Percentiles rank a stretch among this genome's conserved stretches.
Conservation (phyloP, 352 stramenopile species). For the Globisporangium ultimum region DNA sequence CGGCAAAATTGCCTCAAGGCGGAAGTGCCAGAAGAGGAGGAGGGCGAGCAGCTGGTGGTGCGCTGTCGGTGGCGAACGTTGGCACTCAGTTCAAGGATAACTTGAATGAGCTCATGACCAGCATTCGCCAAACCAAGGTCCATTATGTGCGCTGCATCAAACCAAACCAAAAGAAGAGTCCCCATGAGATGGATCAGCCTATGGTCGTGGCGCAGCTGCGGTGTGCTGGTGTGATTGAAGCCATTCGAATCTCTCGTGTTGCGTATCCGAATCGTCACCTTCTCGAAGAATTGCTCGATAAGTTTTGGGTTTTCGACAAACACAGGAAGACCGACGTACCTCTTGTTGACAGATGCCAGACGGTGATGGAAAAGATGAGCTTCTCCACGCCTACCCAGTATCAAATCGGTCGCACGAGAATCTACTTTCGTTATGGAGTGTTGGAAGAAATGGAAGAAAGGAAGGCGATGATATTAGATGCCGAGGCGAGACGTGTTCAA, state of each 20-base stretch:
- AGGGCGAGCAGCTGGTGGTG: conserved; percentile 37
- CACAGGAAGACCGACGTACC: conserved; percentile 36
- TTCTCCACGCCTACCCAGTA: conserved; percentile 72
- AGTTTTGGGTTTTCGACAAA: conserved; percentile 73
- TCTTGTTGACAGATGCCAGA: conserved; percentile 42
- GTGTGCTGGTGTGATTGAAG: conserved; percentile 98
- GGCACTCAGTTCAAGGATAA: conserved; percentile 89
- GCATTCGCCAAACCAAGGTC: conserved; percentile 92
- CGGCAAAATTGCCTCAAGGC: conserved; percentile 3
- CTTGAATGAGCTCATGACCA: conserved; percentile 91
- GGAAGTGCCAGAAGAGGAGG: conserved; percentile 23
- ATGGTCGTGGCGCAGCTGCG: conserved; percentile 95
- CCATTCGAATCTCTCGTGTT: conserved; percentile 96
- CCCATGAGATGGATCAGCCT: conserved; percentile 79
- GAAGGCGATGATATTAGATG: conserved; percentile 48
- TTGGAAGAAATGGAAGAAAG: conserved; percentile 79
- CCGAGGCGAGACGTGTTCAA: conserved; percentile 61
- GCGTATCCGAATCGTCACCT: conserved; percentile 96
- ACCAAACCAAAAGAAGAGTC: conserved; percentile 95
- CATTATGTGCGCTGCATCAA: conserved; percentile 99
- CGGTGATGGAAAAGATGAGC: conserved; percentile 57
- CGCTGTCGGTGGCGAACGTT: conserved; percentile 59
- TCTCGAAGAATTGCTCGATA: conserved; percentile 80
- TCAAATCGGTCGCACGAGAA: conserved; percentile 67
- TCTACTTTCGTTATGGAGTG: conserved; percentile 82